Evolutionary conservation across 1,284 basidiomycete species (phyloP).

Genomic region (Trichosporon ovoides): DNA sequence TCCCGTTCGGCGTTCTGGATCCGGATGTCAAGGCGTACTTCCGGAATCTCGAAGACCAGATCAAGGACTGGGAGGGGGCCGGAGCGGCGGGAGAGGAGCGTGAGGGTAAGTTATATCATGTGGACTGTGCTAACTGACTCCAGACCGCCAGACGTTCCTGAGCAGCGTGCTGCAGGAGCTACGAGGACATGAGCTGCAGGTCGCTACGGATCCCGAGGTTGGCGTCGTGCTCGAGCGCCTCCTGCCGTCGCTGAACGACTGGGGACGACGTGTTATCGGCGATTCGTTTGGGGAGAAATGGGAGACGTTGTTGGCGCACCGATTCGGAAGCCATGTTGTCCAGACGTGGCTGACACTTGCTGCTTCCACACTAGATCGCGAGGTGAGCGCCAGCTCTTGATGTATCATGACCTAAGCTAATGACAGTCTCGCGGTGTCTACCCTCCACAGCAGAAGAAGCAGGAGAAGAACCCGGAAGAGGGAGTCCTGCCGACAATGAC

Average conservation of each 20-base stretch:
- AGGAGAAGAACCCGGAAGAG: constrained; percentile 27
- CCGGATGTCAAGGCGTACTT: constrained; percentile 87
- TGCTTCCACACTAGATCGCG: constrained; percentile 68
- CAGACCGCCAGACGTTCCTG: constrained; percentile 77
- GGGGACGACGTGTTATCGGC: constrained; percentile 76
- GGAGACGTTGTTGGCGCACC: constrained; percentile 66
- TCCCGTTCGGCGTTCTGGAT: constrained; percentile 81
- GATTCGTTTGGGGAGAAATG: constrained; percentile 79
- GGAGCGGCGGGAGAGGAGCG: constrained; percentile 53
- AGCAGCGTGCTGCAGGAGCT: constrained; percentile 76
- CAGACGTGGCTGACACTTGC: constrained; percentile 76
- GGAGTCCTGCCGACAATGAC: constrained; percentile 70
- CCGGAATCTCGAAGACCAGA: constrained; percentile 73
- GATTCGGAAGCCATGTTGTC: constrained; percentile 87
- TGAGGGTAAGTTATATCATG: constrained; percentile 64
- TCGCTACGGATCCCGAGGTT: constrained; percentile 87
- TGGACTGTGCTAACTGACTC: background rate
- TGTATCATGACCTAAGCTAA: background rate
- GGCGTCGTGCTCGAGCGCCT: constrained; percentile 81
- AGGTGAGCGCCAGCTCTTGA: constrained; percentile 57
- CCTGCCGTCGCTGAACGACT: constrained; percentile 87
- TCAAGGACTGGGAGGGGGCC: constrained; percentile 72
- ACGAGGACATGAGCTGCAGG: constrained; percentile 74
- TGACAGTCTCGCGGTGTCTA: constrained; percentile 60
- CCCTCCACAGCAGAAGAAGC: constrained; percentile 54